Percentiles rank a stretch among this genome's conserved stretches.
Conservation (phyloP, 2,329 filamentous ascomycete genomes). For the Monilinia polystroma region DNA sequence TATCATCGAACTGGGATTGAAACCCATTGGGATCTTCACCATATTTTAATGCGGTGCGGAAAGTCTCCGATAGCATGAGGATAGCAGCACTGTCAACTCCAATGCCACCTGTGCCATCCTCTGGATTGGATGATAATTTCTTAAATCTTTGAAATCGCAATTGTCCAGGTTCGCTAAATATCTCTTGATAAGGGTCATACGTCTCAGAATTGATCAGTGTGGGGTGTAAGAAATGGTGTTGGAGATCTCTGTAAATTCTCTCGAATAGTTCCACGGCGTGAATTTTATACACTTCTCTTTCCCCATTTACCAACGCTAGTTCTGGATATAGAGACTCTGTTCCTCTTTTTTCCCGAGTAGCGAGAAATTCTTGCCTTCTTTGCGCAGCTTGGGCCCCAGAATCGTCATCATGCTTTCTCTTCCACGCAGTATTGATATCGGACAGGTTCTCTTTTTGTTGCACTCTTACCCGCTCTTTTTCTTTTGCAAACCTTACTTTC, state of each 20-base stretch:
- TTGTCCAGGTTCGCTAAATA: not conserved
- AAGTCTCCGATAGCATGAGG: slow-evolving; percentile 11
- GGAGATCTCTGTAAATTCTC: slow-evolving; percentile 8
- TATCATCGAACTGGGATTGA: not conserved
- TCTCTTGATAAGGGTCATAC: slow-evolving; percentile 10
- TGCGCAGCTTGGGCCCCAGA: not conserved
- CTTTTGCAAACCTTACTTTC: not conserved
- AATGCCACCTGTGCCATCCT: not conserved
- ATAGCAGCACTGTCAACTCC: slow-evolving; percentile 9
- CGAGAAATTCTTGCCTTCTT: not conserved
- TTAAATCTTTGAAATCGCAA: not conserved
- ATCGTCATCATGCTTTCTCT: slow-evolving; percentile 18
- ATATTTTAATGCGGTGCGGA: not conserved
- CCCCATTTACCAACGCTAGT: too few relatives aligned
- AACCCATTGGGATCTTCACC: not conserved
- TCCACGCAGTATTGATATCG: not conserved
- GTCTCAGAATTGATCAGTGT: slow-evolving; percentile 4
- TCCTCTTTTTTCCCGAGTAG: not conserved
- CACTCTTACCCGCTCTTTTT: too few relatives aligned
- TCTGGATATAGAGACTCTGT: not conserved
- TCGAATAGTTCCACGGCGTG: not conserved
- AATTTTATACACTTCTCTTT: not conserved
- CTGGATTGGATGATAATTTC: not conserved
- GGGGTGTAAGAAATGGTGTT: slow-evolving; percentile 15
- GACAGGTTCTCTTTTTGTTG: not conserved